Conservation (phyloP, 164 flowering plant species). For the Stephania cephalantha region DNA sequence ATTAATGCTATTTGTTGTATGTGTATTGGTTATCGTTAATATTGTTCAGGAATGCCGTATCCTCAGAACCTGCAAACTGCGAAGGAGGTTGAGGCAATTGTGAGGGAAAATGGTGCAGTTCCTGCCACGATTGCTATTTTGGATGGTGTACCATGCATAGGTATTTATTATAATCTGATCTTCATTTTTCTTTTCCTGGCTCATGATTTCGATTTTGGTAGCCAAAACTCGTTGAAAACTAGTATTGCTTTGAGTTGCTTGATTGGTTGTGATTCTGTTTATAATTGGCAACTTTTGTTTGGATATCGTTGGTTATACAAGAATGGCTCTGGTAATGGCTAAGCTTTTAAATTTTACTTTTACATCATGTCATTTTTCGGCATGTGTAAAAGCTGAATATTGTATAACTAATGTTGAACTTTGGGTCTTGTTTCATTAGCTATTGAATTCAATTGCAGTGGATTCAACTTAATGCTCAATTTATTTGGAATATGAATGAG, state of each 20-base stretch:
- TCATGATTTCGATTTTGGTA: background rate
- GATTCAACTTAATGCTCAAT: no score
- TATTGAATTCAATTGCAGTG: no score
- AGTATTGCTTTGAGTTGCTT: background rate
- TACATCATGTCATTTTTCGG: conserved; percentile 1
- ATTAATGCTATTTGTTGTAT: background rate
- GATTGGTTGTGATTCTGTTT: background rate
- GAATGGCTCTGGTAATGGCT: background rate
- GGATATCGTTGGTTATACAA: no score
- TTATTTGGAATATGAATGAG: no score
- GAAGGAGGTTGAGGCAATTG: conserved; percentile 66
- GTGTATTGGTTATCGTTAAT: background rate
- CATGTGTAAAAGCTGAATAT: no score
- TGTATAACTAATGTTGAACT: no score
- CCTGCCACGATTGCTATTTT: conserved; percentile 92
- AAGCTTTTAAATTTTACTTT: background rate
- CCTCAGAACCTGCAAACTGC: conserved; percentile 85
- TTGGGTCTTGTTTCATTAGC: no score
- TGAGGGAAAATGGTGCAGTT: conserved; percentile 80
- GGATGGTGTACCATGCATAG: conserved; percentile 83
- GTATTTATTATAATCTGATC: conserved; percentile 28
- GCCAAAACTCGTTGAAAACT: background rate
- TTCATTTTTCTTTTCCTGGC: background rate
- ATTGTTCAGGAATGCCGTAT: conserved; percentile 80
- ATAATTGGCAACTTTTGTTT: background rate